Percentiles rank a stretch among this genome's conserved stretches.
Conservation (phyloP, 2,329 filamentous ascomycete genomes). For the Leptographium flavum region DNA sequence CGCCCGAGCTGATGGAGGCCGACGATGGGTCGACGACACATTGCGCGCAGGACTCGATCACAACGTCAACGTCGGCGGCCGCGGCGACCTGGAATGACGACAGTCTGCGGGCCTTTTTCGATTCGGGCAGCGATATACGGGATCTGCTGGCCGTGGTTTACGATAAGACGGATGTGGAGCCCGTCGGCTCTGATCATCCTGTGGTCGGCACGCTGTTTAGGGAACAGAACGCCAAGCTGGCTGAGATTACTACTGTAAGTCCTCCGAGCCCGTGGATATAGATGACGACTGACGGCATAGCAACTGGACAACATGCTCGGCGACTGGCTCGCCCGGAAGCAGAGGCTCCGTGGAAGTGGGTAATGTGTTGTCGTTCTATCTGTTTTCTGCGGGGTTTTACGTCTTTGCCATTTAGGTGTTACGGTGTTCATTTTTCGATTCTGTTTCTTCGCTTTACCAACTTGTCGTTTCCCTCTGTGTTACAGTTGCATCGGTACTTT, state of each 20-base stretch:
- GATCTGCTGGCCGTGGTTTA: constrained; percentile 87
- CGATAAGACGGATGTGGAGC: constrained; percentile 72
- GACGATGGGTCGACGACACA: constrained; percentile 25
- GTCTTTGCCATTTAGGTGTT: background rate
- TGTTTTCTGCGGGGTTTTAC: background rate
- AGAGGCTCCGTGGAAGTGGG: constrained; percentile 40
- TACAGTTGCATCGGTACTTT: background rate
- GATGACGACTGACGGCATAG: constrained; percentile 18
- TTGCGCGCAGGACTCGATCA: constrained; percentile 30
- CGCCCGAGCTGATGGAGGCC: constrained; percentile 42
- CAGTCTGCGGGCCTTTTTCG: constrained; percentile 76
- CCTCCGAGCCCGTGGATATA: background rate
- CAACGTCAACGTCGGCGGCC: constrained; percentile 40
- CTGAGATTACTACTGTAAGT: constrained; percentile 68
- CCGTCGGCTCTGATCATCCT: constrained; percentile 73
- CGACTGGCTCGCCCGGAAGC: constrained; percentile 62
- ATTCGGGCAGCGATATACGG: constrained; percentile 75
- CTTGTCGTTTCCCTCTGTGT: background rate
- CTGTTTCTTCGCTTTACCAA: background rate
- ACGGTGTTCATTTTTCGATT: background rate
- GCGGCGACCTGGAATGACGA: constrained; percentile 62
- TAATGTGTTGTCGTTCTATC: constrained; percentile 12
- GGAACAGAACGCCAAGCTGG: constrained; percentile 73
- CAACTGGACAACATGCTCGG: constrained; percentile 80
- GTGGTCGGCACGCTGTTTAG: constrained; percentile 68